A percentile compares a stretch with the other conserved stretches of the same genome.
These are phyloP conservation scores for Ascochyta viciae-villosae DNA, from an alignment of 2,329 filamentous ascomycete genomes.

Conservation along the genomic window DNA sequence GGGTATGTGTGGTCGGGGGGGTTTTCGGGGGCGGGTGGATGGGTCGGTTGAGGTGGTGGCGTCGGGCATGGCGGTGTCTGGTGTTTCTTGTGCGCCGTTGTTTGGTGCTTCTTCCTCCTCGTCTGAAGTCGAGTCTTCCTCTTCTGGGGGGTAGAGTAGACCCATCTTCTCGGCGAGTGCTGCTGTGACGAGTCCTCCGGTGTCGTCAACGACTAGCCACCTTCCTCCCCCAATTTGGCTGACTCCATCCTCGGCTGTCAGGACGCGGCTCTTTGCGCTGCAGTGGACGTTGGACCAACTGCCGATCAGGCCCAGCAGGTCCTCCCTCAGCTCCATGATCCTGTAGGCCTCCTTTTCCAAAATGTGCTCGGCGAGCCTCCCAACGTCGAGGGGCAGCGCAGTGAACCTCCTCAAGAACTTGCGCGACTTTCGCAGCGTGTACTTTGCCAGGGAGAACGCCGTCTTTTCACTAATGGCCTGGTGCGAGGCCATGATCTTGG, in stretches of 20 bases:
- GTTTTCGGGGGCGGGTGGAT: slow-evolving; percentile 31
- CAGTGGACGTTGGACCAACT: slow-evolving; percentile 93
- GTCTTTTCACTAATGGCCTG: slow-evolving; percentile 93
- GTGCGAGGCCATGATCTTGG: slow-evolving; percentile 91
- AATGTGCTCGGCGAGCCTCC: slow-evolving; percentile 76
- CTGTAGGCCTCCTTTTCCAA: slow-evolving; percentile 81
- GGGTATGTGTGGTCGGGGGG: slow-evolving; percentile 42
- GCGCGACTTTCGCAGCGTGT: slow-evolving; percentile 90
- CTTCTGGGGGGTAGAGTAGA: slow-evolving; percentile 66
- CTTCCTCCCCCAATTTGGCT: slow-evolving; percentile 61
- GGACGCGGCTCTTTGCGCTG: slow-evolving; percentile 53
- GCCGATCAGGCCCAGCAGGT: slow-evolving; percentile 79
- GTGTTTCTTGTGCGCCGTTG: slow-evolving; percentile 4
- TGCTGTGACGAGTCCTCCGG: slow-evolving; percentile 80
- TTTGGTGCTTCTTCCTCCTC: slow-evolving; percentile 16
- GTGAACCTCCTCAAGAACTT: slow-evolving; percentile 93
- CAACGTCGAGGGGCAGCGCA: slow-evolving; percentile 81
- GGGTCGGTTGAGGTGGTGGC: slow-evolving; percentile 29
- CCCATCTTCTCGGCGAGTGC: slow-evolving; percentile 90
- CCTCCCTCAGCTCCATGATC: slow-evolving; percentile 85
- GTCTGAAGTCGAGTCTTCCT: slow-evolving; percentile 40
- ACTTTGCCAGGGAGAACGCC: slow-evolving; percentile 90
- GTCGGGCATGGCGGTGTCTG: slow-evolving; percentile 29
- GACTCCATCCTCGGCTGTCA: slow-evolving; percentile 40
- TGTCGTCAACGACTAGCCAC: slow-evolving; percentile 88